Base-by-base conservation (phyloP, 768 basidiomycete species). In the Candolleomyces efflorescens region DNA sequence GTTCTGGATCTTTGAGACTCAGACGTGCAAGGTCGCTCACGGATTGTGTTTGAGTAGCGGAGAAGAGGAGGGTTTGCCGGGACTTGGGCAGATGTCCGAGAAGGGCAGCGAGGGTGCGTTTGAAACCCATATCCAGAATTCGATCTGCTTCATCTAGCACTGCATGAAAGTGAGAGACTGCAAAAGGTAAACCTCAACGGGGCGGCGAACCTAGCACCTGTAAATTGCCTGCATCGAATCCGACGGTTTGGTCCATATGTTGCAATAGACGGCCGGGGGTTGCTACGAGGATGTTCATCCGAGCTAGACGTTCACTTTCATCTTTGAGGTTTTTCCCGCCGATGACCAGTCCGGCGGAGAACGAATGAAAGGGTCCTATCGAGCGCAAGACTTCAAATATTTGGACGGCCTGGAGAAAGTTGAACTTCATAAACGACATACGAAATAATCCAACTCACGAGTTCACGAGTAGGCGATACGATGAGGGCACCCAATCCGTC, bases 221-320 rank as follows among this genome's bases (percentile, higher is more conserved):
- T n/a, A 99, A 74, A 66, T 93, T 92, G 61, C 89, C 87, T 24
- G 86, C 85, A 58, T 94, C 94, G 61, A 99, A 97, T 0, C 95
- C 95, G 54, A 94, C 82, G 3, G 97, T 98, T 71, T 98, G 94
- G 68, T 98, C 97, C 89, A 99, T 90, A 70, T 99, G 97, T 65
- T 99, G 97, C 46, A 99, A 75, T 44, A 99, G 76, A 46, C 96
- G 82, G 23, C 96, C 96, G 4, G 96, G 96, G 3, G 96, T 98
- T 2, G 96, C 96, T 15, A 99, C 92, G n/a, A 99, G 82, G 58
- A 99, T 97, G 65, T 99, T 99, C 94, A 98, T 98, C 43, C 92
- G 81, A 10, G 87, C 80, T 44, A 99, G 71, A 6, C 96, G 80
- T 20, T 95, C 94, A 38, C 84, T 78, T 69, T 99, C 96, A 60